phyloP scores from a whole-genome alignment of 2,329 filamentous ascomycete species.

The Aspergillus sp. region DNA sequence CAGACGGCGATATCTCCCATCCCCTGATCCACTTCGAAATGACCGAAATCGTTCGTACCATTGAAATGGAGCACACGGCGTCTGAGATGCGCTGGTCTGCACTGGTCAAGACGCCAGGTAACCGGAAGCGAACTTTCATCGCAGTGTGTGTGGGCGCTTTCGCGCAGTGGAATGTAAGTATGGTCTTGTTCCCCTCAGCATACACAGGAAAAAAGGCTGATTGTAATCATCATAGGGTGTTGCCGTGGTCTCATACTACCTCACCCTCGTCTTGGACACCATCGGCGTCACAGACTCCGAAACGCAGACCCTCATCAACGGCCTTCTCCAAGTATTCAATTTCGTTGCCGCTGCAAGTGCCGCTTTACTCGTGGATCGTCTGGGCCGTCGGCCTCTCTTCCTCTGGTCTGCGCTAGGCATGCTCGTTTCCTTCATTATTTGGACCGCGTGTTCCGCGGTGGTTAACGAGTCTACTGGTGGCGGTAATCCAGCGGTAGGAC shows the following conservation, averaged over 20 bases:
- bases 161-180: conserved; percentile 19
- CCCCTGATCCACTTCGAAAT: conserved; percentile 19
- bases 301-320: conserved; percentile 36
- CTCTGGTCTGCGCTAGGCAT: conserved; percentile 16
- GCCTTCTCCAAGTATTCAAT: conserved; percentile 19
- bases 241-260: conserved; percentile 30
- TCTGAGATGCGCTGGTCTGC: conserved; percentile 9
- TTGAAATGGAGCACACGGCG: conserved; percentile 13
- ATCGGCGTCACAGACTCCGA: conserved; percentile 28
- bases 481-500: conserved; percentile 6
- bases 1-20: conserved; percentile 10
- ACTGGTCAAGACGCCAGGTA: conserved; percentile 12
- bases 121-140: conserved; percentile 20
- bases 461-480: conserved; percentile 12
- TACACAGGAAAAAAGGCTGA: neutral
- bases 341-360: conserved; percentile 12
- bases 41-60: conserved; percentile 14
- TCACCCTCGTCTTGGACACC: conserved; percentile 28
- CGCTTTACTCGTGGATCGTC: conserved; percentile 15
- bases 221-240: conserved; percentile 10
- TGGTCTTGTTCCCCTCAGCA: no score
- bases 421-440: conserved; percentile 16
- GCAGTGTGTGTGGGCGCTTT: conserved; percentile 14
- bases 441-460: conserved; percentile 14
- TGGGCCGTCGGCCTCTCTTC: conserved; percentile 16